Percentiles rank a stretch among this genome's conserved stretches.
phyloP scores from a whole-genome alignment of 2,329 filamentous ascomycete species.

The Dactylellina drechsleri region DNA sequence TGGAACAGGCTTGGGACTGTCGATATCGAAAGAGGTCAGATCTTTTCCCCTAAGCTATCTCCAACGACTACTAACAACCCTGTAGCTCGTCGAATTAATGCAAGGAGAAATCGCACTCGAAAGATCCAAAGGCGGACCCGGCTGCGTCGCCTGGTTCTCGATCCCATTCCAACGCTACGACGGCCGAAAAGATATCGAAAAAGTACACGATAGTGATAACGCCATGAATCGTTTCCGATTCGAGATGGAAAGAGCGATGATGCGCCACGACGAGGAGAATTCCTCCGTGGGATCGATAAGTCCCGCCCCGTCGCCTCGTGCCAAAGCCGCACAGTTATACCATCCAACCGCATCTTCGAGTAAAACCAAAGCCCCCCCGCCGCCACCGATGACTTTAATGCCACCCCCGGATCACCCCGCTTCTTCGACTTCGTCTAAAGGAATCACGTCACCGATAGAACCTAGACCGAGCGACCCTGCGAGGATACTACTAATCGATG shows the following conservation, averaged over 20 bases:
- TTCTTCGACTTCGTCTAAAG: slow-evolving; percentile 15
- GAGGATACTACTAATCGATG: slow-evolving; percentile 40
- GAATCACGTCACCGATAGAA: slow-evolving; percentile 13
- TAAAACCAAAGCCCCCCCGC: background rate
- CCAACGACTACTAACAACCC: background rate
- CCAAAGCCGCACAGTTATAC: slow-evolving; percentile 33
- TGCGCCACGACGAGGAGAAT: slow-evolving; percentile 42
- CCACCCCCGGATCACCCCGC: slow-evolving; percentile 36
- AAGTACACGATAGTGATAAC: slow-evolving; percentile 36
- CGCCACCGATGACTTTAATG: slow-evolving; percentile 18
- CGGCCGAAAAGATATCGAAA: slow-evolving; percentile 45
- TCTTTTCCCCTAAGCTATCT: too few species aligned
- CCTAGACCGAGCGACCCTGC: slow-evolving; percentile 14
- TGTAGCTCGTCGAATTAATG: slow-evolving; percentile 50
- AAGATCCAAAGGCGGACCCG: slow-evolving; percentile 45
- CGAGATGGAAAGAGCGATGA: slow-evolving; percentile 51
- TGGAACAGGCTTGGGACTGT: slow-evolving; percentile 46
- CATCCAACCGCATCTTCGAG: slow-evolving; percentile 1
- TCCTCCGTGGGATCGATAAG: slow-evolving; percentile 43
- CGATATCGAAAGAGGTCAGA: slow-evolving; percentile 53
- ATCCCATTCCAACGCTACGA: slow-evolving; percentile 50
- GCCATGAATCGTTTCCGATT: slow-evolving; percentile 49
- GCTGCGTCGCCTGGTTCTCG: slow-evolving; percentile 51
- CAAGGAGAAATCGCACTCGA: slow-evolving; percentile 51
- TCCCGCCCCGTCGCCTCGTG: slow-evolving; percentile 34